These are phyloP conservation scores for Aspergillus asperescens DNA, from an alignment of 495 filamentous ascomycete species.

Conservation along the genomic window DNA sequence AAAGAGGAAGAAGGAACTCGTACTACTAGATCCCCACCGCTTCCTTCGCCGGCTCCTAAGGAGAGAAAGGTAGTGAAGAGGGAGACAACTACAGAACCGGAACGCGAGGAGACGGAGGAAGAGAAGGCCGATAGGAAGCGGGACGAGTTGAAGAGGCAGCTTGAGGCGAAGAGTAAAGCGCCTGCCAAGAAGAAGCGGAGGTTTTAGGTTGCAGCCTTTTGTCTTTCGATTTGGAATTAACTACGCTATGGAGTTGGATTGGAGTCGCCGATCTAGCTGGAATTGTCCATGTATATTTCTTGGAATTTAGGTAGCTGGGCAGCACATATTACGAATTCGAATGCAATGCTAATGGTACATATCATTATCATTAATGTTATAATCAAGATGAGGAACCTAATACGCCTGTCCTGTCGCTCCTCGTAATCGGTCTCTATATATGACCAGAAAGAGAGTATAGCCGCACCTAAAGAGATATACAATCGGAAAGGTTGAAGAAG, in stretches of 20 bases:
- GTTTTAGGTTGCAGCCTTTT: slow-evolving; percentile 39
- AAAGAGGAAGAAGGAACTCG: not conserved
- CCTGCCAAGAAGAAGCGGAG: slow-evolving; percentile 63
- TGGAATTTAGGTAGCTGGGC: not conserved
- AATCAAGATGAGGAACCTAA: not conserved
- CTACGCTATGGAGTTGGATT: too few species aligned
- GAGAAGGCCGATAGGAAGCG: slow-evolving; percentile 60
- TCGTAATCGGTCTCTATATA: not conserved
- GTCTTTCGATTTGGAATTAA: too few species aligned
- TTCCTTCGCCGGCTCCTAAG: slow-evolving; percentile 8
- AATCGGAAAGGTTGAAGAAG: too few species aligned
- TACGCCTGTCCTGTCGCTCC: not conserved
- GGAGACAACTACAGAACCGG: slow-evolving; percentile 18
- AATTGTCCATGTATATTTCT: not conserved
- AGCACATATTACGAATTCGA: not conserved
- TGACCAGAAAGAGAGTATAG: not conserved
- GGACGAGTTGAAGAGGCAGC: slow-evolving; percentile 56
- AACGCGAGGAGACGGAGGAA: slow-evolving; percentile 34
- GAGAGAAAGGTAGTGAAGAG: slow-evolving; percentile 9
- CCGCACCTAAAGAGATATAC: too few species aligned
- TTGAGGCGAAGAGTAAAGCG: slow-evolving; percentile 61
- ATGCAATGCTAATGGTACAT: slow-evolving; percentile 5
- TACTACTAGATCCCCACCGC: not conserved
- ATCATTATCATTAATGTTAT: not conserved
- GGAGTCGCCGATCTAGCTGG: not conserved